A percentile compares a stretch with the other conserved stretches of the same genome.
Conservation (phyloP, 1,284 basidiomycete species). For the Cutaneotrichosporon sp. region DNA sequence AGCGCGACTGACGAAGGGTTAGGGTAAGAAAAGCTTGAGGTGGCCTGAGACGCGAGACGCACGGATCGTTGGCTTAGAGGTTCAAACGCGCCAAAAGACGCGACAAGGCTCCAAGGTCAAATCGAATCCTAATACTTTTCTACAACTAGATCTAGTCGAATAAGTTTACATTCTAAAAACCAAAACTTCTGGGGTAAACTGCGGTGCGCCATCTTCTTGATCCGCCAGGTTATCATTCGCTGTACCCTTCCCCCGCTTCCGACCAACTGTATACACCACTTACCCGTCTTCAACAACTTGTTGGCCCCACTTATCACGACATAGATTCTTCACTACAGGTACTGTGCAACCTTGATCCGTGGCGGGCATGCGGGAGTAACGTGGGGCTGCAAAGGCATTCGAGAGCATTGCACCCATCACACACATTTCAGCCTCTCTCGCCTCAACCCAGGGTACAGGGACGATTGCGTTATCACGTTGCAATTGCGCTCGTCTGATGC, state of each 20-base stretch:
- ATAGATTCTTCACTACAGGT: not conserved
- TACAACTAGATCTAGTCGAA: no score
- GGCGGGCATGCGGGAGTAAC: not conserved
- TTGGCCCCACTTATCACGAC: not conserved
- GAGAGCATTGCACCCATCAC: not conserved
- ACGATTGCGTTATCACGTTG: constrained; percentile 5
- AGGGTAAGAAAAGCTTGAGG: no score
- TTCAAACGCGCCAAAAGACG: not conserved
- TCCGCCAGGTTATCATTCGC: not conserved
- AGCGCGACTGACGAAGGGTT: not conserved
- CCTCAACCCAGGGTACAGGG: not conserved
- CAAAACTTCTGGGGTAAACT: not conserved
- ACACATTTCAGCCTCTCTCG: not conserved
- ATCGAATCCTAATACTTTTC: no score
- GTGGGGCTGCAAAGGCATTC: not conserved
- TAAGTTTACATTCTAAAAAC: no score
- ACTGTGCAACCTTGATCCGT: not conserved
- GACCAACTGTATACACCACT: not conserved
- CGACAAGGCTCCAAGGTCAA: not conserved
- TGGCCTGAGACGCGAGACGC: no score
- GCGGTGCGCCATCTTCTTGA: not conserved
- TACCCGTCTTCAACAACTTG: not conserved
- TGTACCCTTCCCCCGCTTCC: not conserved
- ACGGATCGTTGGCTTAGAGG: not conserved
- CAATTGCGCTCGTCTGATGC: not conserved